Percentiles rank a stretch among this genome's conserved stretches.
These are phyloP conservation scores for Lyophyllum atratum DNA, from an alignment of 768 basidiomycete species.

Conservation along the genomic window DNA sequence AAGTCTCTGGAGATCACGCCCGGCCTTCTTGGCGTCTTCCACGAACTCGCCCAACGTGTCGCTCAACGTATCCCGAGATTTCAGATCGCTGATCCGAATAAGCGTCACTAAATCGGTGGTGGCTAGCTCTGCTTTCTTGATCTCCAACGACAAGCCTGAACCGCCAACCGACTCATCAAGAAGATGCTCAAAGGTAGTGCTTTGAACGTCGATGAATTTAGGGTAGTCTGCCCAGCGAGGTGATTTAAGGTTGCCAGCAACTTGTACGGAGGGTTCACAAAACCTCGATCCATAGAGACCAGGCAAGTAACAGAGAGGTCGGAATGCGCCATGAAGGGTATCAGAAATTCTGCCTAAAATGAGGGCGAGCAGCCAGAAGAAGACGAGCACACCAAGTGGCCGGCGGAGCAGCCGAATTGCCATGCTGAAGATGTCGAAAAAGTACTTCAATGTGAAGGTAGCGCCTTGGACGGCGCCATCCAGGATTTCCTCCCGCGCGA, in stretches of 20 bases:
- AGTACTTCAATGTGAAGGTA: conserved; percentile 37
- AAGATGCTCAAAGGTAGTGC: conserved; percentile 62
- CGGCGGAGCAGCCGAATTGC: conserved; percentile 52
- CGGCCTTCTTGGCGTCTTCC: conserved; percentile 59
- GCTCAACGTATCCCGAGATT: conserved; percentile 58
- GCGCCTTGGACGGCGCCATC: conserved; percentile 30
- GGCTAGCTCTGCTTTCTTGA: conserved; percentile 80
- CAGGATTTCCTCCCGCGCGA: conserved; percentile 26
- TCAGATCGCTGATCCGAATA: conserved; percentile 64
- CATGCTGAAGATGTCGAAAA: conserved; percentile 46
- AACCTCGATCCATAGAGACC: conserved; percentile 49
- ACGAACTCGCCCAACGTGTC: conserved; percentile 55
- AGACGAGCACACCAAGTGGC: conserved; percentile 57
- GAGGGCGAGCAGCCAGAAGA: conserved; percentile 51
- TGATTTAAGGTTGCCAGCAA: conserved; percentile 6
- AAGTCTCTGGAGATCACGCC: conserved; percentile 60
- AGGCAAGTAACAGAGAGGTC: conserved; percentile 66
- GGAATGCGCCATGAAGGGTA: conserved; percentile 47
- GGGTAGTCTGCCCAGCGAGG: conserved; percentile 63
- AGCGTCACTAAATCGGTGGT: conserved; percentile 66
- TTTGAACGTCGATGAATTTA: conserved; percentile 58
- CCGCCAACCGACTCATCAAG: conserved; percentile 60
- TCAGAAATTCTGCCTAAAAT: conserved; percentile 40
- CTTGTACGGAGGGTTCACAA: conserved; percentile 34
- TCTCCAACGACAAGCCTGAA: conserved; percentile 61